These are phyloP conservation scores for Cystobasidium sp. DNA, from an alignment of 1,284 basidiomycete genomes.

Conservation along the genomic window DNA sequence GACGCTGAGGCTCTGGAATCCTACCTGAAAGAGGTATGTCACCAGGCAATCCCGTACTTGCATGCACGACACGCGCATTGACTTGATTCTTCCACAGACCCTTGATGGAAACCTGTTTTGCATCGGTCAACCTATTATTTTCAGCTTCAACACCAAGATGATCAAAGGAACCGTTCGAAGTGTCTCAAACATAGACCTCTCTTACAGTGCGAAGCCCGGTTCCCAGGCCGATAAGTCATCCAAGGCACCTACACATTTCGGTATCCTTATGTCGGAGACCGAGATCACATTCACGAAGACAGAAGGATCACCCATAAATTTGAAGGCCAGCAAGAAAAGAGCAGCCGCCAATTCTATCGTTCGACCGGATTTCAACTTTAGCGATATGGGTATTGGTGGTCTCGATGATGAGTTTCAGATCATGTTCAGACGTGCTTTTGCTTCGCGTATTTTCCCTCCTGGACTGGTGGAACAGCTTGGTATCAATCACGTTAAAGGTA, in stretches of 20 bases:
- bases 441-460: constrained; percentile 95
- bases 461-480: constrained; percentile 96
- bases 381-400: constrained; percentile 99
- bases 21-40: constrained; percentile 27
- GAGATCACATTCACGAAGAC: constrained; percentile 89
- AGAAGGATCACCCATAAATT: constrained; percentile 76
- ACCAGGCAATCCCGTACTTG: not conserved
- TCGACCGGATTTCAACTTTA: constrained; percentile 98
- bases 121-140: constrained; percentile 74
- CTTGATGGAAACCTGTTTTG: constrained; percentile 67
- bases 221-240: constrained; percentile 41
- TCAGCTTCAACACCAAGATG: constrained; percentile 89
- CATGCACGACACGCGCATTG: not conserved
- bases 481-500: constrained; percentile 96
- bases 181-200: constrained; percentile 70
- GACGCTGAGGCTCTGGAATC: constrained; percentile 36
- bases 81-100: constrained; percentile 59
- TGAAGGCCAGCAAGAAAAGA: constrained; percentile 87
- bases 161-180: constrained; percentile 74
- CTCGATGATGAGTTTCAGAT: constrained; percentile 92
- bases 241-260: constrained; percentile 60
- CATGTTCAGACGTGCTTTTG: constrained; percentile 98
- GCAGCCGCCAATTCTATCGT: constrained; percentile 93
- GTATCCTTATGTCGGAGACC: constrained; percentile 86
- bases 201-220: constrained; percentile 51